phyloP scores from a whole-genome alignment of 208 protist species.

The Paratrypanosoma confusum region DNA sequence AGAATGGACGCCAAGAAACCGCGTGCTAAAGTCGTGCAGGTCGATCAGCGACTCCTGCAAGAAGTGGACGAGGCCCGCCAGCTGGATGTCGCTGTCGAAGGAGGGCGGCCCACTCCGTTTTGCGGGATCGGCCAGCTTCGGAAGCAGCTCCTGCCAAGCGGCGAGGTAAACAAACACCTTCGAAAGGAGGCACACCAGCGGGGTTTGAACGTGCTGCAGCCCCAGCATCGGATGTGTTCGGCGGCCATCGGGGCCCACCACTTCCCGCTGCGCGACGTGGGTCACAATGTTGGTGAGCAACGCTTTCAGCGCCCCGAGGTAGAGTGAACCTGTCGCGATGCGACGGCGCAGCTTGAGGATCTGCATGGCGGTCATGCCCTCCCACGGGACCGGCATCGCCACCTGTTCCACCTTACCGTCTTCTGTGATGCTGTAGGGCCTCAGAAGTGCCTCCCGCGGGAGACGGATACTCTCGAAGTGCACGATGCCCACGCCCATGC shows the following conservation, averaged over 20 bases:
- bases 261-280: conserved; percentile 47
- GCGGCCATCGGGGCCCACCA: conserved; percentile 55
- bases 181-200: conserved; percentile 59
- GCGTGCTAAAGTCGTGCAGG: conserved; percentile 35
- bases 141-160: conserved; percentile 54
- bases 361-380: conserved; percentile 20
- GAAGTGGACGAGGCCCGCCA: conserved; percentile 66
- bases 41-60: conserved; percentile 57
- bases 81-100: conserved; percentile 69
- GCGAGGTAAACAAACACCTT: conserved; percentile 67
- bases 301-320: conserved; percentile 54
- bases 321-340: conserved; percentile 59
- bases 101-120: conserved; percentile 13
- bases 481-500: conserved; percentile 46
- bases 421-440: conserved; percentile 42
- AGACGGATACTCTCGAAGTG: conserved; percentile 72
- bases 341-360: conserved; percentile 50
- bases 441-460: conserved; percentile 36
- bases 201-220: conserved; percentile 77
- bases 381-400: neutral
- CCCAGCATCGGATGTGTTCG: conserved; percentile 80
- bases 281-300: conserved; percentile 43
- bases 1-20: conserved; percentile 52
- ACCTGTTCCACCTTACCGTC: conserved; percentile 28
- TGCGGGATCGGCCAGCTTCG: conserved; percentile 28